phyloP scores from a whole-genome alignment of 331 rosid species.

The Pyracantha coccinea region DNA sequence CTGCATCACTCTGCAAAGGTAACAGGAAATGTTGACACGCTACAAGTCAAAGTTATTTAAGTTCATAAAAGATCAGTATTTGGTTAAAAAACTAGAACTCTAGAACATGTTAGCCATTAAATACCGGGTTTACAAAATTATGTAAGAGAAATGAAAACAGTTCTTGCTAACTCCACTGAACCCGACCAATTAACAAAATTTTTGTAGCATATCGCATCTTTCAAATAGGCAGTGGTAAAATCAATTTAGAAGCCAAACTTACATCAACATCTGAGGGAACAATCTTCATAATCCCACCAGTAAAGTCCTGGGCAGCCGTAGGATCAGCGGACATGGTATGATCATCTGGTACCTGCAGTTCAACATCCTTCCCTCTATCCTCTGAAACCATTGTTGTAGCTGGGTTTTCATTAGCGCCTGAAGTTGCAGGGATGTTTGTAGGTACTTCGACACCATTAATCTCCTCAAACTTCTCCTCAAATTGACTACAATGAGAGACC shows the following conservation, averaged over 20 bases:
- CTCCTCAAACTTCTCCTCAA: conserved; percentile 96
- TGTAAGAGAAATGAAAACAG: no score
- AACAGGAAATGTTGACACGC: not conserved
- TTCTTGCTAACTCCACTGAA: no score
- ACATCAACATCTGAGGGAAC: conserved; percentile 95
- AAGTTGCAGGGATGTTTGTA: conserved; percentile 46
- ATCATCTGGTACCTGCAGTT: conserved; percentile 49
- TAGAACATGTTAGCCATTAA: no score
- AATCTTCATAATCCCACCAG: conserved; percentile 90
- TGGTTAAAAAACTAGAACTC: no score
- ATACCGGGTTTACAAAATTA: no score
- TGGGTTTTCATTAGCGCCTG: conserved; percentile 39
- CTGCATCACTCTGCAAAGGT: conserved; percentile 64
- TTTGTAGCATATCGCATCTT: not conserved
- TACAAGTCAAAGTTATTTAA: not conserved
- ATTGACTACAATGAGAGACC: conserved; percentile 53
- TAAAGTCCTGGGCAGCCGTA: conserved; percentile 56
- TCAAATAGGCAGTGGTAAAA: not conserved
- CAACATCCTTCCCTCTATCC: conserved; percentile 43
- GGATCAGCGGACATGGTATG: conserved; percentile 42
- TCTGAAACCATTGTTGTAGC: conserved; percentile 28
- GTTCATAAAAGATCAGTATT: no score
- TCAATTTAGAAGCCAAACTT: conserved; percentile 28
- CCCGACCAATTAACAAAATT: no score
- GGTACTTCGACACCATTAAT: conserved; percentile 59